Evolutionary conservation across 371 early-diverging fungal genomes (phyloP).

Genomic region (Homolaphlyctis polyrhiza): DNA sequence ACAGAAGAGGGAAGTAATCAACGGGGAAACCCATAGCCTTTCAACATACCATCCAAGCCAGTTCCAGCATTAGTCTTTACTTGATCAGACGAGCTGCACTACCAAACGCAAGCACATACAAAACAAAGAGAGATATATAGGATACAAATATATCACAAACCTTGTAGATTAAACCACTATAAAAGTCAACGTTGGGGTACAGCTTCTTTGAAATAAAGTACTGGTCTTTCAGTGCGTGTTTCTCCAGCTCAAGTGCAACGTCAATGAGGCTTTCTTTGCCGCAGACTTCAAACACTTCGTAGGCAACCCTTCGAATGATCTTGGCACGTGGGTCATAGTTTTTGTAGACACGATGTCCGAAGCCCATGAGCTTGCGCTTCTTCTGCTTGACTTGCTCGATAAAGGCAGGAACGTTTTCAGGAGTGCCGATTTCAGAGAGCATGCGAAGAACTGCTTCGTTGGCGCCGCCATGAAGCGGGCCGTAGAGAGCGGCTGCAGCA

Average conservation of each 20-base stretch:
- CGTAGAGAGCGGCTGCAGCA: slow-evolving; percentile 43
- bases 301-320: slow-evolving; percentile 47
- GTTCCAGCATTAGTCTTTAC: background rate
- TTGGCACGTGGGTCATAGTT: slow-evolving; percentile 51
- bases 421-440: slow-evolving; percentile 48
- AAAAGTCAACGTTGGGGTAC: slow-evolving; percentile 56
- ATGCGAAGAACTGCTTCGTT: slow-evolving; percentile 55
- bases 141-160: slow-evolving; percentile 2
- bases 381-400: slow-evolving; percentile 42
- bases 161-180: slow-evolving; percentile 15
- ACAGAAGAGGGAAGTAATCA: slow-evolving; percentile 56
- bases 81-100: no score
- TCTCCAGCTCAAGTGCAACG: slow-evolving; percentile 48
- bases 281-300: slow-evolving; percentile 48
- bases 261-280: slow-evolving; percentile 49
- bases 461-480: slow-evolving; percentile 55
- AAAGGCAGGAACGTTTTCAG: slow-evolving; percentile 38
- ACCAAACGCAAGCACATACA: no score
- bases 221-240: slow-evolving; percentile 39
- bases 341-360: slow-evolving; percentile 53
- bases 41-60: slow-evolving; percentile 4
- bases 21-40: slow-evolving; percentile 56
- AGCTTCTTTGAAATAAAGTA: slow-evolving; percentile 48
- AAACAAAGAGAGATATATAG: background rate
- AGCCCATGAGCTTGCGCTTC: slow-evolving; percentile 42